Conservation (phyloP, 2,329 filamentous ascomycete genomes). For the Acrodontium crateriforme region DNA sequence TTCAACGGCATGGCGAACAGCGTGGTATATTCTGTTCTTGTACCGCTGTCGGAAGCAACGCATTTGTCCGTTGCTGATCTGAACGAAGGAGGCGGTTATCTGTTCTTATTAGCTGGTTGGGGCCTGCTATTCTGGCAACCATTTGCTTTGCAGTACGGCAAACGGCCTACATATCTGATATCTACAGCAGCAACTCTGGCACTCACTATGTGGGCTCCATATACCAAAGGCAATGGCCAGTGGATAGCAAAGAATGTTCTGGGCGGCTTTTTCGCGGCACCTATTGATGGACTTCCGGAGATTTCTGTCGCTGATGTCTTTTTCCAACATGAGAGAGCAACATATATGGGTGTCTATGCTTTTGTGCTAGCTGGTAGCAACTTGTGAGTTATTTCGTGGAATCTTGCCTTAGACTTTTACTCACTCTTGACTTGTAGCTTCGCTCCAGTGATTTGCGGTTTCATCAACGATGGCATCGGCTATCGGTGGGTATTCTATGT, state of each 20-base stretch:
- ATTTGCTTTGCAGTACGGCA: constrained; percentile 39
- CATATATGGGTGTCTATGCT: constrained; percentile 17
- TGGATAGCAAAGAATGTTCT: constrained; percentile 36
- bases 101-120: constrained; percentile 20
- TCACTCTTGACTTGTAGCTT: no score
- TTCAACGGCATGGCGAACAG: constrained; percentile 36
- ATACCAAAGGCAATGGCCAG: constrained; percentile 30
- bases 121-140: constrained; percentile 40
- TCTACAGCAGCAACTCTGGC: constrained; percentile 27
- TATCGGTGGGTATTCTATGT: constrained; percentile 39
- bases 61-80: constrained; percentile 32
- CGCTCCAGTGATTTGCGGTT: constrained; percentile 34
- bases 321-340: constrained; percentile 19
- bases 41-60: constrained; percentile 34
- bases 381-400: no score
- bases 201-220: constrained; percentile 31
- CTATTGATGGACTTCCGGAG: constrained; percentile 35
- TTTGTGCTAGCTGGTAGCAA: constrained; percentile 11
- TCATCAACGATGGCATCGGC: constrained; percentile 33
- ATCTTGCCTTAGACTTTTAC: no score
- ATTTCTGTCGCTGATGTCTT: constrained; percentile 17
- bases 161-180: constrained; percentile 34
- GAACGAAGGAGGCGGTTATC: constrained; percentile 34
- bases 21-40: constrained; percentile 37
- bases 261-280: constrained; percentile 34